phyloP scores from a whole-genome alignment of 257 asterid species.

The Salvia splendens region DNA sequence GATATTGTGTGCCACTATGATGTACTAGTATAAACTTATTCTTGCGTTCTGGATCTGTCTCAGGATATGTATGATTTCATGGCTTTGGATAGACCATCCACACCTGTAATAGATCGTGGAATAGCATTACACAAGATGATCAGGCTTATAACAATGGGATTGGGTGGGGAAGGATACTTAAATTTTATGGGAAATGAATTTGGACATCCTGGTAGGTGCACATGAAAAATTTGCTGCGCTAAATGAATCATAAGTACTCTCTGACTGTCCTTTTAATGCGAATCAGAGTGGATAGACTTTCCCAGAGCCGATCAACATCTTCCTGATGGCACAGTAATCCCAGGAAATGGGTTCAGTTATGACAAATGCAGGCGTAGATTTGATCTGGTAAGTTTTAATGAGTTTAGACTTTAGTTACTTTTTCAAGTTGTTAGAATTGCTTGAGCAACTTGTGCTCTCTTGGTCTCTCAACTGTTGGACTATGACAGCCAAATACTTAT shows the following conservation, averaged over 20 bases:
- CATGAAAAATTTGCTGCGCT: slow-evolving; percentile 16
- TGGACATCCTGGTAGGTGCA: slow-evolving; percentile 90
- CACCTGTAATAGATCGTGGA: slow-evolving; percentile 93
- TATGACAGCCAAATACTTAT: background rate
- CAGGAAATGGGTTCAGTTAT: slow-evolving; percentile 76
- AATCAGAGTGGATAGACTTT: slow-evolving; percentile 97
- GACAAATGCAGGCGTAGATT: slow-evolving; percentile 98
- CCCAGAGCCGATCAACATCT: slow-evolving; percentile 86
- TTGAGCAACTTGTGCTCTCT: background rate
- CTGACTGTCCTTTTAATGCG: slow-evolving; percentile 14
- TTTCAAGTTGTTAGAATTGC: background rate
- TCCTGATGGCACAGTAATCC: slow-evolving; percentile 68
- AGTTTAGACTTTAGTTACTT: slow-evolving; percentile 17
- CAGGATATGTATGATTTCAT: slow-evolving; percentile 99
- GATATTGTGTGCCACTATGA: slow-evolving; percentile 14
- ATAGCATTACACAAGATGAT: slow-evolving; percentile 98
- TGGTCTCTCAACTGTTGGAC: background rate
- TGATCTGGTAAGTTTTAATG: slow-evolving; percentile 67
- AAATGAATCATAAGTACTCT: background rate
- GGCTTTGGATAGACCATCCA: slow-evolving; percentile 93
- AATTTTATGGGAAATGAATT: slow-evolving; percentile 99
- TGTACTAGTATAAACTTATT: slow-evolving; percentile 7
- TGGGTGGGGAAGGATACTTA: slow-evolving; percentile 98
- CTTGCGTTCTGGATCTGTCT: slow-evolving; percentile 28
- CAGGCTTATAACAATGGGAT: slow-evolving; percentile 94